phyloP scores from a whole-genome alignment of 495 filamentous ascomycete genomes.

The Hyaloscypha hepaticicola region DNA sequence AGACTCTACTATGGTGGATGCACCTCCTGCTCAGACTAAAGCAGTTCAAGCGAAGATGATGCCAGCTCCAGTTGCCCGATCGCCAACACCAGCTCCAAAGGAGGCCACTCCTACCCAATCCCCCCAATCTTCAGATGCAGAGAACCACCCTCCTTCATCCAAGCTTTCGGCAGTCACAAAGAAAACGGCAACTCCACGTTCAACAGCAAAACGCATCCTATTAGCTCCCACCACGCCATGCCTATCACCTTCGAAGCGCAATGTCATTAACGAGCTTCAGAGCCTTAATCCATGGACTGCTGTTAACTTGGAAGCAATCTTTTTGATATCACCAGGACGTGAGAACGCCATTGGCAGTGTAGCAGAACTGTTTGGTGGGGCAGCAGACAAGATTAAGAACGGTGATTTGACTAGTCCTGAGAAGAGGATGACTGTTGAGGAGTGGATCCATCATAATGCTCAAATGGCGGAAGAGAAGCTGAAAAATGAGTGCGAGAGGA shows the following conservation, averaged over 20 bases:
- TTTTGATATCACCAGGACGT: slow-evolving; percentile 34
- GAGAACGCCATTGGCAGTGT: slow-evolving; percentile 8
- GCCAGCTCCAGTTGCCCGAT: slow-evolving; percentile 5
- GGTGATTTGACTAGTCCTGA: slow-evolving; percentile 69
- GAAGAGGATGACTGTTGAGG: slow-evolving; percentile 86
- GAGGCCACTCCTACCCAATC: slow-evolving; percentile 54
- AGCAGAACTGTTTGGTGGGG: slow-evolving; percentile 19
- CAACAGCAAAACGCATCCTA: slow-evolving; percentile 43
- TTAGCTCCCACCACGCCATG: slow-evolving; percentile 55
- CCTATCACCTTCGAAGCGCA: slow-evolving; percentile 65
- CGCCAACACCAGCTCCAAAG: slow-evolving; percentile 26
- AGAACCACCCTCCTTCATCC: slow-evolving; percentile 72
- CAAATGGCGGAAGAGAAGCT: slow-evolving; percentile 74
- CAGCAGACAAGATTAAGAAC: slow-evolving; percentile 46
- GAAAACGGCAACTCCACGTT: slow-evolving; percentile 30
- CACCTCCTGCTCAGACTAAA: not conserved
- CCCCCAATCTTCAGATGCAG: slow-evolving; percentile 76
- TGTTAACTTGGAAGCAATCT: slow-evolving; percentile 67
- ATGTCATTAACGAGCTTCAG: slow-evolving; percentile 54
- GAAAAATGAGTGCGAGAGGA: slow-evolving; percentile 73
- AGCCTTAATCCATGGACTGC: slow-evolving; percentile 68
- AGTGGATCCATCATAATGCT: slow-evolving; percentile 87
- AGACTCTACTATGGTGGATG: not conserved
- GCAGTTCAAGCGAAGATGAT: slow-evolving; percentile 21
- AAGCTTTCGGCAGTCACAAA: slow-evolving; percentile 41